Base-by-base conservation (phyloP, 192 early-diverging fungal genomes). In the Coemansia asiatica region DNA sequence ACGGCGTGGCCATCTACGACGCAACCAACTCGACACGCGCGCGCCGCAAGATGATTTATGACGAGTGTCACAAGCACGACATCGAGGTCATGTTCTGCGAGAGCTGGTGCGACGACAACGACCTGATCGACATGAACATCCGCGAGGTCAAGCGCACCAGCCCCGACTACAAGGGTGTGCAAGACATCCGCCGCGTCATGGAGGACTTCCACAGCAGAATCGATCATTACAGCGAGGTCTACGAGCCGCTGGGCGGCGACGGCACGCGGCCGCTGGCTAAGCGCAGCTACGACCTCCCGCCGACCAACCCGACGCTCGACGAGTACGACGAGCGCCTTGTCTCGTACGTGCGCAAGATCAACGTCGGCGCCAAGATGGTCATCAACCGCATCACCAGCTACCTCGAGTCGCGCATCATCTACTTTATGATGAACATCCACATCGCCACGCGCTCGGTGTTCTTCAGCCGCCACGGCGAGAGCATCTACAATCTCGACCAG, bases 401-500 rank as follows among this genome's bases (percentile, higher is more conserved):
- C 75, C 84, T 99, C 35, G 91, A 98, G 79, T 94, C 94, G 58
- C 85, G 96, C 36, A 94, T 99, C 61, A 95, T 98, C 18, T 98
- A 98, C 82, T 98, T 95, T 76, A 76, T 99, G 68, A 98, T 98
- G 96, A 99, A 99, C 75, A 86, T 99, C 38, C 96, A 99, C 81
- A 97, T 95, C 65, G 88, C 90, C 6, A 95, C 98, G 27, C 87
- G 93, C 60, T 91, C 88, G 67, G 94, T 98, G 59, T 94, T 95
- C 79, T 96, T 96, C 68, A 91, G 84, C 67, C 86, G 91, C 77
- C 91, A 94, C 69, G 98, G 98, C 65, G 98, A 99, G 74, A 93
- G 90, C 31, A 78, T 92, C 74, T 98, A 87, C 81, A 99, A 99
- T 81, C 84, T 98, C 23, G 73, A 83, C 65, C 94, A 95, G 26